Conservation (phyloP, 2,329 filamentous ascomycete genomes). For the Penicillium sp. region DNA sequence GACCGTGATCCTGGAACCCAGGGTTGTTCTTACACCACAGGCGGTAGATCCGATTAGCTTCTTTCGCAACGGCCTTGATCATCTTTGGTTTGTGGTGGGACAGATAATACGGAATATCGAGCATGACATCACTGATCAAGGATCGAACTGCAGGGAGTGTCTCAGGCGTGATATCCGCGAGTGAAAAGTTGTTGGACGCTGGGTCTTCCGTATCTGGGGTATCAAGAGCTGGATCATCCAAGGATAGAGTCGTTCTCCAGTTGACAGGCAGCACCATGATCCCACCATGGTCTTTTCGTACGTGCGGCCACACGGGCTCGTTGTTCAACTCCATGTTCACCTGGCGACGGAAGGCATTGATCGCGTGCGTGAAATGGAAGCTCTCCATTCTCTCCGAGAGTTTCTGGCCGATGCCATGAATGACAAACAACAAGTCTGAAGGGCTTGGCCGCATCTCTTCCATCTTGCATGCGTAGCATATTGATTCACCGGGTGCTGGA, state of each 20-base stretch:
- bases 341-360: conserved; percentile 85
- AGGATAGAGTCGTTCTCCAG: conserved; percentile 86
- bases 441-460: conserved; percentile 72
- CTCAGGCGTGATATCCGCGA: conserved; percentile 90
- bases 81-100: conserved; percentile 96
- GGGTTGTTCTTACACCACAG: conserved; percentile 95
- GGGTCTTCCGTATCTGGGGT: conserved; percentile 59
- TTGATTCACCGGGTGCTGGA: conserved; percentile 35
- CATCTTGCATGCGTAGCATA: conserved; percentile 64
- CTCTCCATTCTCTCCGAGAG: conserved; percentile 92
- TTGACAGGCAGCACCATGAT: conserved; percentile 96
- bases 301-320: conserved; percentile 73
- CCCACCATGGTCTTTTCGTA: conserved; percentile 79
- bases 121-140: conserved; percentile 96
- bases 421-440: conserved; percentile 86
- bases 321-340: conserved; percentile 83
- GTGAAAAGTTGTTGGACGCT: conserved; percentile 65
- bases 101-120: conserved; percentile 97
- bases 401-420: conserved; percentile 97
- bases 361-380: conserved; percentile 95
- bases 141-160: conserved; percentile 91
- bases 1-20: conserved; percentile 77
- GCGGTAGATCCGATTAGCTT: conserved; percentile 94
- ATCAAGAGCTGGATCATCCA: conserved; percentile 77
- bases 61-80: conserved; percentile 83